These are phyloP conservation scores for Amaranthus hypochondriacus DNA, from an alignment of 148 eudicot species.

Conservation along the genomic window DNA sequence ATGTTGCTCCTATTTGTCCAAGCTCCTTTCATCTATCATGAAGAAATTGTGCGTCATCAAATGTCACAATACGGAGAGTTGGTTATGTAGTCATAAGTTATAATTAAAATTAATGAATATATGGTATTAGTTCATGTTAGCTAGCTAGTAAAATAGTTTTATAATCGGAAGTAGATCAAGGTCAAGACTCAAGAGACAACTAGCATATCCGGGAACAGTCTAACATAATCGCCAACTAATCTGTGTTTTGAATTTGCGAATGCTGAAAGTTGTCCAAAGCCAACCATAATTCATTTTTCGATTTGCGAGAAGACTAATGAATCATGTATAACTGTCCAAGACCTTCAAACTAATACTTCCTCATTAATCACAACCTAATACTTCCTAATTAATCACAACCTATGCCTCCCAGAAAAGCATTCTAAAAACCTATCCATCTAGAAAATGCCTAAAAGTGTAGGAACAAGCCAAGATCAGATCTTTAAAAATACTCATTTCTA, in stretches of 20 bases:
- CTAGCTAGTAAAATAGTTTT: not conserved
- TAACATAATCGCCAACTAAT: not conserved
- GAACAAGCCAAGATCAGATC: not conserved
- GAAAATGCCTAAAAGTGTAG: not conserved
- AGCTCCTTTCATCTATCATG: slow-evolving; percentile 24
- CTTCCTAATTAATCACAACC: not conserved
- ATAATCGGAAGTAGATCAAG: not conserved
- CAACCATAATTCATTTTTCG: too few relatives aligned
- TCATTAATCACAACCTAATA: not conserved
- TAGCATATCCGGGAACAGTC: not conserved
- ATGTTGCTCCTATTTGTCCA: slow-evolving; percentile 20
- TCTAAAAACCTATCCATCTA: not conserved
- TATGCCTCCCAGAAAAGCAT: not conserved
- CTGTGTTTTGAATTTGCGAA: too few relatives aligned
- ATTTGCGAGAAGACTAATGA: too few relatives aligned
- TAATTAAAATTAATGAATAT: not conserved
- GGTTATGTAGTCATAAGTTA: slow-evolving; percentile 4
- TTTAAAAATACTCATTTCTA: slow-evolving; percentile 1
- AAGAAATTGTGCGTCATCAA: slow-evolving; percentile 20
- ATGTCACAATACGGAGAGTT: slow-evolving; percentile 15
- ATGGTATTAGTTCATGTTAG: not conserved
- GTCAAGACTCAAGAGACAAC: not conserved
- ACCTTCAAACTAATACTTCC: not conserved
- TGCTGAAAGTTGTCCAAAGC: too few relatives aligned
- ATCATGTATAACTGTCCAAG: not conserved